Percentiles rank a stretch among this genome's conserved stretches.
Conservation (phyloP, 129 eudicot genomes). For the Tagetes patula region DNA sequence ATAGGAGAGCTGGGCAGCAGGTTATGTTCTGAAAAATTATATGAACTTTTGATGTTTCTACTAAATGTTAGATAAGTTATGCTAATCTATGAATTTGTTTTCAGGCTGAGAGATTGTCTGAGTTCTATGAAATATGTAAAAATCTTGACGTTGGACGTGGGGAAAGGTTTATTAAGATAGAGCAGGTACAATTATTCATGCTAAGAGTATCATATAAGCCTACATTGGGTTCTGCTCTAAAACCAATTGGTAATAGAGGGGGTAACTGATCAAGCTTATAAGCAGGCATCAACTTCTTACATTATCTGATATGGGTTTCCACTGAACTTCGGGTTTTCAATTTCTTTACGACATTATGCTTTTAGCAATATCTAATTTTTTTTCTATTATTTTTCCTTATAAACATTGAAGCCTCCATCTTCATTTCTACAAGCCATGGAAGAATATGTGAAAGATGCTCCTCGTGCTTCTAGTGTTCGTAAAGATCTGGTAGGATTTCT, state of each 20-base stretch:
- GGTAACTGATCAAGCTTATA: not conserved
- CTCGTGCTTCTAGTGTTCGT: conserved; percentile 52
- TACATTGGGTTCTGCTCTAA: not conserved
- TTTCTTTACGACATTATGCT: conserved; percentile 12
- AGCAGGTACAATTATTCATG: conserved; percentile 42
- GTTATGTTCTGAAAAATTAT: conserved; percentile 28
- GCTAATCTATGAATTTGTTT: conserved; percentile 18
- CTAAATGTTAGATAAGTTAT: conserved; percentile 8
- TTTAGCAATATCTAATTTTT: conserved; percentile 7
- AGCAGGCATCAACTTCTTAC: not conserved
- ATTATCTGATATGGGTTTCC: not conserved
- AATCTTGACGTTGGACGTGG: conserved; percentile 59
- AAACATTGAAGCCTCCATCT: conserved; percentile 51
- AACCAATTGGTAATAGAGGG: not conserved
- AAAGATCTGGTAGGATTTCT: conserved; percentile 31
- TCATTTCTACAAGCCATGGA: conserved; percentile 67
- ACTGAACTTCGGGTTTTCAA: not conserved
- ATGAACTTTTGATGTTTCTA: not conserved
- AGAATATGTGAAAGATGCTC: conserved; percentile 64
- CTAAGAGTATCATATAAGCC: not conserved
- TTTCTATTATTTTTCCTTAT: not conserved
- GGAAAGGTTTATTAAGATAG: conserved; percentile 58
- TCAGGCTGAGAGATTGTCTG: conserved; percentile 65
- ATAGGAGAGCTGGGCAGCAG: conserved; percentile 61
- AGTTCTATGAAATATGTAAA: conserved; percentile 68